These are phyloP conservation scores for Komagataella pseudopastoris DNA, from an alignment of 805 yeast species.

Conservation along the genomic window DNA sequence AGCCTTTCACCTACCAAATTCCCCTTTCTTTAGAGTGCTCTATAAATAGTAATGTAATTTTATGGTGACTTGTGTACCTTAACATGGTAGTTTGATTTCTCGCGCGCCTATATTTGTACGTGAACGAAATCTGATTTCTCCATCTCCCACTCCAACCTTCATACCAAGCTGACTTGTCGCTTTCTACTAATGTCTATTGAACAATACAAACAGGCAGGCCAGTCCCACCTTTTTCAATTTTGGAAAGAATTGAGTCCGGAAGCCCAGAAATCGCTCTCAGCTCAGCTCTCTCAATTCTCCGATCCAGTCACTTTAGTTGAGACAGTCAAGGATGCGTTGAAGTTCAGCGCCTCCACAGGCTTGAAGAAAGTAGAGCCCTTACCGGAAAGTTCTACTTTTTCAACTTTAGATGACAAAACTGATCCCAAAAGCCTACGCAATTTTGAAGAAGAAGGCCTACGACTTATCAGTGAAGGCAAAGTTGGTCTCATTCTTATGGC, in stretches of 20 bases:
- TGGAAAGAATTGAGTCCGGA: conserved; percentile 23
- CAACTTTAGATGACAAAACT: conserved; percentile 23
- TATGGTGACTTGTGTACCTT: neutral
- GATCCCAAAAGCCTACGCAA: conserved; percentile 14
- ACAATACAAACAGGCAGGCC: conserved; percentile 31
- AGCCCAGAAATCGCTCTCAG: conserved; percentile 22
- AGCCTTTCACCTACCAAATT: neutral
- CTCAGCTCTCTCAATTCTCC: conserved; percentile 25
- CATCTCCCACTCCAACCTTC: neutral
- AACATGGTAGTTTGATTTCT: neutral
- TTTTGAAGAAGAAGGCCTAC: conserved; percentile 37
- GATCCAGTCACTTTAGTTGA: conserved; percentile 26
- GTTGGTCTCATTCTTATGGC: conserved; percentile 92
- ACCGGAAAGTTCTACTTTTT: conserved; percentile 39
- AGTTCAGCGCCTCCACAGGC: conserved; percentile 13
- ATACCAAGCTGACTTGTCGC: neutral
- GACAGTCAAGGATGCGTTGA: conserved; percentile 33
- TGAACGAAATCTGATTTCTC: neutral
- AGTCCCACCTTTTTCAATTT: conserved; percentile 36
- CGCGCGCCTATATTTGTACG: neutral
- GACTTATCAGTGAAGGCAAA: conserved; percentile 53
- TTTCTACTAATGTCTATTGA: conserved; percentile 3
- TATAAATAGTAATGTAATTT: neutral
- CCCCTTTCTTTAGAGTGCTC: neutral
- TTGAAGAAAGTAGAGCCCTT: conserved; percentile 27